These are phyloP conservation scores for Delphinella strobiligena DNA, from an alignment of 2,329 filamentous ascomycete genomes.

Conservation along the genomic window DNA sequence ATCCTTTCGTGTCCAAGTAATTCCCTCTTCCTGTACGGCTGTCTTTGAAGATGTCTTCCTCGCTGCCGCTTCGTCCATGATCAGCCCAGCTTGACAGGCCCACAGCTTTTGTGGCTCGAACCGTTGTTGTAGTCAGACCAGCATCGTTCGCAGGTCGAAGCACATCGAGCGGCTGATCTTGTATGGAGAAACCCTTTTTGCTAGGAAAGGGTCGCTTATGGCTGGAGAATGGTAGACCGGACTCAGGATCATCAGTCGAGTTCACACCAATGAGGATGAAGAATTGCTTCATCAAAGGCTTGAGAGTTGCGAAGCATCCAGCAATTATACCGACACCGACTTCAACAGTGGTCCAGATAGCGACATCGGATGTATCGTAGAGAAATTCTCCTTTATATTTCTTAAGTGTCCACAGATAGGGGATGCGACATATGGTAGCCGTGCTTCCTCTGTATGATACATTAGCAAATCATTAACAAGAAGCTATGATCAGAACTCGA, in stretches of 20 bases:
- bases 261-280: conserved; percentile 2
- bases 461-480: conserved; percentile 13
- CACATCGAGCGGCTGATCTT: background rate
- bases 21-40: background rate
- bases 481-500: conserved; percentile 23
- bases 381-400: conserved; percentile 28
- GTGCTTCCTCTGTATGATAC: conserved; percentile 32
- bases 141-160: background rate
- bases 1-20: conserved; percentile 2
- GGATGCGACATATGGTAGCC: conserved; percentile 36
- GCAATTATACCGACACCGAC: conserved; percentile 25
- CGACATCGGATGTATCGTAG: conserved; percentile 30
- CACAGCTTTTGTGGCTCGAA: background rate
- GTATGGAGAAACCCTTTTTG: background rate
- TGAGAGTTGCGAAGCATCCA: conserved; percentile 36
- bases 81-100: background rate
- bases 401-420: conserved; percentile 28
- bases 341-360: conserved; percentile 23
- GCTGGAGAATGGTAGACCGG: background rate
- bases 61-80: background rate
- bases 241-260: background rate
- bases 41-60: conserved; percentile 5
- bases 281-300: conserved; percentile 29
- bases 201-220: background rate
- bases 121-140: background rate